Conservation (phyloP, 106 monocot species). For the Posidonia australis region DNA sequence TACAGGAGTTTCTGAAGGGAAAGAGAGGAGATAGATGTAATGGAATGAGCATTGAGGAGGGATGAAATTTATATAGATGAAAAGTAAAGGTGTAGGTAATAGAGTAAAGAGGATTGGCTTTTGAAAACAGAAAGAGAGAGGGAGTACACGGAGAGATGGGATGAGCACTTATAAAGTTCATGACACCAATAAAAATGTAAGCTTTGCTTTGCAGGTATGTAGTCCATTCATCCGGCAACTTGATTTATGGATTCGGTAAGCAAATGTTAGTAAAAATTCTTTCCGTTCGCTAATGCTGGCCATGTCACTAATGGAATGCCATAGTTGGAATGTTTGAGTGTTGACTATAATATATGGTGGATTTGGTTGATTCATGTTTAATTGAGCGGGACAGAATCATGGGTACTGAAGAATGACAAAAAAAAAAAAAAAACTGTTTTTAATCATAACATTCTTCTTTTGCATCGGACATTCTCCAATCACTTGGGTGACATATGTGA, state of each 20-base stretch:
- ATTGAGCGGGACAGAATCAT: too few relatives aligned
- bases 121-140: background rate
- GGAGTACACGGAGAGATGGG: background rate
- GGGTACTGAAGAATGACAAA: background rate
- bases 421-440: too few relatives aligned
- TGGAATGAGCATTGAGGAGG: background rate
- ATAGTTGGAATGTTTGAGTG: too few relatives aligned
- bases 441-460: too few relatives aligned
- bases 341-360: too few relatives aligned
- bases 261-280: background rate
- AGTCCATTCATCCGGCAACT: background rate
- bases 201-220: background rate
- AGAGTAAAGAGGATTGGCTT: background rate
- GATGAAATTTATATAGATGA: background rate
- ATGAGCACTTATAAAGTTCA: slow-evolving; percentile 2
- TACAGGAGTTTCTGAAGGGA: background rate
- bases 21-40: background rate
- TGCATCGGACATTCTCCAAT: too few relatives aligned
- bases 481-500: too few relatives aligned
- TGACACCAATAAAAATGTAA: background rate
- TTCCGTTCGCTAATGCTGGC: background rate
- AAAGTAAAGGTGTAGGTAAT: background rate
- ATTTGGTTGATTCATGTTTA: too few relatives aligned
- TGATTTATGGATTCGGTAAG: too few relatives aligned
- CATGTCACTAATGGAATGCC: background rate